A percentile compares a stretch with the other conserved stretches of the same genome.
These are phyloP conservation scores for Spiraea crenata DNA, from an alignment of 331 rosid species.

Conservation along the genomic window DNA sequence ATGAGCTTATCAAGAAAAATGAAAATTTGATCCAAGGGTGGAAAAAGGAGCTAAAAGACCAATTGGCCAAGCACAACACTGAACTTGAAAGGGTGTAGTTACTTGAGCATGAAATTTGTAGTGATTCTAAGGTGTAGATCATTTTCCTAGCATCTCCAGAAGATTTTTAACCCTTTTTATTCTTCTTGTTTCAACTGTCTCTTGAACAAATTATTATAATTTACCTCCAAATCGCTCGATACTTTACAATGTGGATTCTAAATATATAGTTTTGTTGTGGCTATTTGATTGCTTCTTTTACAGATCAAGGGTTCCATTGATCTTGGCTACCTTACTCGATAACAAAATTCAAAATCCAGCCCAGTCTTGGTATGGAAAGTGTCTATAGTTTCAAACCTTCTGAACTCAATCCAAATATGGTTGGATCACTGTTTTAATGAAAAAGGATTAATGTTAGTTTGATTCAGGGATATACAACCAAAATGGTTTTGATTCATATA, in stretches of 20 bases:
- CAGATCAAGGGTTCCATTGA: too few species aligned
- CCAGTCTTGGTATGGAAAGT: too few species aligned
- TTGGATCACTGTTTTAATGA: too few species aligned
- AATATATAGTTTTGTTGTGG: not conserved
- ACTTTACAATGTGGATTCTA: not conserved
- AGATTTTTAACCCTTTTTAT: not conserved
- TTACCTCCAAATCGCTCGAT: too few species aligned
- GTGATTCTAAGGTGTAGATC: not conserved
- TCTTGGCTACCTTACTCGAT: too few species aligned
- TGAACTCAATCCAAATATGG: too few species aligned
- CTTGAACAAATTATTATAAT: not conserved
- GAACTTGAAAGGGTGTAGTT: slow-evolving; percentile 77
- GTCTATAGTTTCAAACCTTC: too few species aligned
- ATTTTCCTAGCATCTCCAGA: not conserved
- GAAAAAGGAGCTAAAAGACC: slow-evolving; percentile 75
- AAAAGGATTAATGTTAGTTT: too few species aligned
- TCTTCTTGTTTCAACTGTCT: not conserved
- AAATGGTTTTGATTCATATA: not conserved
- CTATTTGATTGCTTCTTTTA: not conserved
- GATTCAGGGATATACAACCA: not conserved
- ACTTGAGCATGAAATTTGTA: not conserved
- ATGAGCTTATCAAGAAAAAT: slow-evolving; percentile 62
- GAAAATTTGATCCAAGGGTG: slow-evolving; percentile 71
- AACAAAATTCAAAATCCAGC: too few species aligned
- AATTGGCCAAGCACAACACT: slow-evolving; percentile 55